These are phyloP conservation scores for Tolypocladium ophioglossoides DNA, from an alignment of 2,329 filamentous ascomycete species.

Conservation along the genomic window DNA sequence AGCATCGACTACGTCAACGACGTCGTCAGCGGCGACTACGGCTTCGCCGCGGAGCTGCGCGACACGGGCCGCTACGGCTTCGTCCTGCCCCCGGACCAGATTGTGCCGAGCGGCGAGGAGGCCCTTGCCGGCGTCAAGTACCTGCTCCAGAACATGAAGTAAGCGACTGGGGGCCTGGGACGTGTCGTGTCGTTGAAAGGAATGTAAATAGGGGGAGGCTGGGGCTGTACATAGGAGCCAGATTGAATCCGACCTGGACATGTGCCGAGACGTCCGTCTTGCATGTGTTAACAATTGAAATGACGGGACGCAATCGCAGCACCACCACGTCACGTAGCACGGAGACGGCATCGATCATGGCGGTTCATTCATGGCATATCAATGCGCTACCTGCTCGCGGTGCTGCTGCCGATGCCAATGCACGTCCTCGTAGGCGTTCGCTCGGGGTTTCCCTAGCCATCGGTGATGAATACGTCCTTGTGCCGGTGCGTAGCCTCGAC, in stretches of 20 bases:
- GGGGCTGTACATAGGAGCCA: too few species aligned
- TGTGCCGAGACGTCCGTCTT: not conserved
- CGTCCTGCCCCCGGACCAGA: constrained; percentile 30
- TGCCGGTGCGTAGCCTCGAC: constrained; percentile 79
- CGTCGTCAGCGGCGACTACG: constrained; percentile 28
- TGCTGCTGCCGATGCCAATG: not conserved
- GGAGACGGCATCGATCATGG: not conserved
- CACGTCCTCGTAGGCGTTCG: too few species aligned
- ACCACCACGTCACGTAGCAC: too few species aligned
- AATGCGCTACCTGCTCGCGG: too few species aligned
- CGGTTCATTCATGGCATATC: not conserved
- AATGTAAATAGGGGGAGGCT: too few species aligned
- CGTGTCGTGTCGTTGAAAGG: not conserved
- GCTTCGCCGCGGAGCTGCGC: constrained; percentile 29
- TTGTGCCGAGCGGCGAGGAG: constrained; percentile 32
- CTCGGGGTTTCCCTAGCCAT: constrained; percentile 12
- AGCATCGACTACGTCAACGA: constrained; percentile 35
- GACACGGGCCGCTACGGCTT: constrained; percentile 29
- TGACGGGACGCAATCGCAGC: not conserved
- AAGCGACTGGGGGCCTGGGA: not conserved
- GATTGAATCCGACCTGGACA: not conserved
- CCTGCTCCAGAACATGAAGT: constrained; percentile 35
- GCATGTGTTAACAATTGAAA: not conserved
- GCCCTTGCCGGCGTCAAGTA: constrained; percentile 45
- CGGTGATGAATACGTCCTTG: constrained; percentile 66